Base-by-base conservation (phyloP, 345 rosid species). In the Citrus glauca region DNA sequence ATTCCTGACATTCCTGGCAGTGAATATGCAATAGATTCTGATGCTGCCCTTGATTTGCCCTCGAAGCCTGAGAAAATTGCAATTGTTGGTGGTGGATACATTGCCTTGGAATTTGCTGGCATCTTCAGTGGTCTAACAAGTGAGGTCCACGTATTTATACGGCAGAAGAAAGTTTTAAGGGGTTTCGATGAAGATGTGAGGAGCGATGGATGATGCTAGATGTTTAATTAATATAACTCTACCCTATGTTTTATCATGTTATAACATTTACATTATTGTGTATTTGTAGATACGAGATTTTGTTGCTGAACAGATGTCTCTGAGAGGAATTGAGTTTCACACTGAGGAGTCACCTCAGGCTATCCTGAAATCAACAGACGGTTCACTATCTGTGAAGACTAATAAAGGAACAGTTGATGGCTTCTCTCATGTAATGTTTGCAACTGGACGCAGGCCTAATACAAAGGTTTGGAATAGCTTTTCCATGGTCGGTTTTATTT, bases 151-250 rank as follows among this genome's bases (percentile, higher is more conserved):
- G 94, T 93, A 59, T 95, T 95, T 84, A 95, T 95, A 78, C 72
- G 99, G 75, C 99, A 95, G 85, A 90, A 93, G 83, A 91, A 92
- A 79, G 97, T 95, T 72, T 78, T 93, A 78, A 89, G 98, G 78
- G 99, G 99, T 64, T 95, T 95, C 74, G 99, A 93, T 86, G 99
- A 95, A 87, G 98, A 95, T 82, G 98, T 95, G 73, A 81, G 84
- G 57, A 69, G 35, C 1, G 24, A 66, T 8, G 69, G 6, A 79
- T 37, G 33, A 25, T 28, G 40, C 42, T 78, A 40, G 48, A 63
- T 69, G 64, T 66, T 72, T 80, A 64, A 11, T 69, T 62, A 45
- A 68, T 62, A 19, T 11, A 38, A 56, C 24, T 33, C 10, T 9
- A 1, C 2, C 9, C 17, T 38, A 17, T n/a, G 38, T 28, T 79